Percentiles rank a stretch among this genome's conserved stretches.
phyloP scores from a whole-genome alignment of 1,139 yeast genomes.

The Pichia sp. region DNA sequence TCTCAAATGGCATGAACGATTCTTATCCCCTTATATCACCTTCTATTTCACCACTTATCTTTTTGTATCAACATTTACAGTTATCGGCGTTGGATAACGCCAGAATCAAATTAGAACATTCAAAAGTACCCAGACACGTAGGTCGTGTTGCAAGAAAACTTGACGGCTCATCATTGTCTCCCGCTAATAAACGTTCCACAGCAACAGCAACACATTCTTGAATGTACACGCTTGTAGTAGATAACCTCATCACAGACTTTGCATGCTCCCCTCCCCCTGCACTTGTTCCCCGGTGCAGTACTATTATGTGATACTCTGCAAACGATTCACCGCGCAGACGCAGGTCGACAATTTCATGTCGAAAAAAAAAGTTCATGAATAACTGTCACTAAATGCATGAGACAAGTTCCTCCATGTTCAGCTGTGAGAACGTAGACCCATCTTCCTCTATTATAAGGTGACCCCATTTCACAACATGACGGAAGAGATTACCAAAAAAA shows the following conservation, averaged over 20 bases:
- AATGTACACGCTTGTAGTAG: too few relatives aligned
- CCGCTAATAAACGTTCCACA: too few relatives aligned
- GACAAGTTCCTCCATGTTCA: too few relatives aligned
- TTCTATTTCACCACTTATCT: not conserved
- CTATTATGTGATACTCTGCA: too few relatives aligned
- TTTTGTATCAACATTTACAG: not conserved
- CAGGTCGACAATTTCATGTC: not conserved
- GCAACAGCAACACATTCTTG: too few relatives aligned
- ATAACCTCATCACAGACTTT: too few relatives aligned
- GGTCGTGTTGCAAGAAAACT: too few relatives aligned
- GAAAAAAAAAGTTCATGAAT: not conserved
- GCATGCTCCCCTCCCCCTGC: too few relatives aligned
- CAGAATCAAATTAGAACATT: not conserved
- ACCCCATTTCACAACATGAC: constrained; percentile 18
- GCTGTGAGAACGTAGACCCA: too few relatives aligned
- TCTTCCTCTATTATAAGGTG: not conserved
- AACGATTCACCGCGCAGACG: not conserved
- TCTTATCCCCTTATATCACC: not conserved
- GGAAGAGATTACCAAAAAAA: constrained; percentile 28
- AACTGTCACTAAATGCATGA: not conserved
- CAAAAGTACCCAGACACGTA: too few relatives aligned
- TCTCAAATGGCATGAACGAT: not conserved
- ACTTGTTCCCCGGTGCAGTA: too few relatives aligned
- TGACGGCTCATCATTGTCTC: too few relatives aligned
- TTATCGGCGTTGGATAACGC: not conserved